Conservation (phyloP, 192 early-diverging fungal species). For the Paraglomus occultum region DNA sequence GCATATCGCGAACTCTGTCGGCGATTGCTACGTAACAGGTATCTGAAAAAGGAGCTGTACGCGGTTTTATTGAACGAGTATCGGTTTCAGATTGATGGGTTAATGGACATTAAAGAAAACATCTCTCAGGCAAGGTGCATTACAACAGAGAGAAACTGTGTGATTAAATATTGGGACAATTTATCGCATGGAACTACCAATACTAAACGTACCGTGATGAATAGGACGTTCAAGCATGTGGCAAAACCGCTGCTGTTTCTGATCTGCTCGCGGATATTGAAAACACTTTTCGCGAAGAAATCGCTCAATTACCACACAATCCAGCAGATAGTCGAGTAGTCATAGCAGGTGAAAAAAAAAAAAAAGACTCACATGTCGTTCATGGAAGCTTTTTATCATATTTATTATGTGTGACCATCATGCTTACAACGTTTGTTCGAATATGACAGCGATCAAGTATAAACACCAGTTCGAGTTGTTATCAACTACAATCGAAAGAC, state of each 20-base stretch:
- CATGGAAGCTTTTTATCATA: background rate
- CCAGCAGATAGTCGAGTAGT: background rate
- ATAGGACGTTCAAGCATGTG: constrained; percentile 7
- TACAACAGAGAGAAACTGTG: no score
- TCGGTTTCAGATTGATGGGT: no score
- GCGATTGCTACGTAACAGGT: no score
- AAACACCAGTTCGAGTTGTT: constrained; percentile 1
- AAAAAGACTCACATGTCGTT: background rate
- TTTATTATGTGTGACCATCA: background rate
- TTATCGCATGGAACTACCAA: no score
- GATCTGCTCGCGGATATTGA: constrained; percentile 12
- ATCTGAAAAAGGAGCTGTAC: no score
- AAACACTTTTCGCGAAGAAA: background rate
- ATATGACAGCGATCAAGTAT: background rate
- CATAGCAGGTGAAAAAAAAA: background rate
- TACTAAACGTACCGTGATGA: no score
- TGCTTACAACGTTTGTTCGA: background rate
- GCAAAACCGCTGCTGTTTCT: background rate
- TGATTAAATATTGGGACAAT: no score
- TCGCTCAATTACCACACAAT: no score
- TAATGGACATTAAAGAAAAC: no score
- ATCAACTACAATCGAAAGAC: constrained; percentile 1
- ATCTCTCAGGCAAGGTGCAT: no score
- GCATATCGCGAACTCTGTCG: no score
- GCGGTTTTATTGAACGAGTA: no score